These are phyloP conservation scores for Powellomyces hirtus DNA, from an alignment of 192 early-diverging fungal genomes.

Conservation along the genomic window DNA sequence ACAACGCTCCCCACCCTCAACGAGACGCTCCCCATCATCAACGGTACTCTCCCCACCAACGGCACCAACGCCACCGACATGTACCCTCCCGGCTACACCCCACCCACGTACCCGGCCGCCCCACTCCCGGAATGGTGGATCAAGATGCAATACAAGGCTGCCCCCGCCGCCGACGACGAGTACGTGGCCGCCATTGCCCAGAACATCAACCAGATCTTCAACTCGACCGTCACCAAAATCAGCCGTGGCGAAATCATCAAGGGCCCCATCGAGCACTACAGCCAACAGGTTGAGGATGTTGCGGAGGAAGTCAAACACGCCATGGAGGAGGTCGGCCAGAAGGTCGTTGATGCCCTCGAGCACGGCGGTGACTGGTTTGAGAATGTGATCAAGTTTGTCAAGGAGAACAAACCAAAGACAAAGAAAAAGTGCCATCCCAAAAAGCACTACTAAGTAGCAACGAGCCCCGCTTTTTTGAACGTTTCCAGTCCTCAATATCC, in stretches of 20 bases:
- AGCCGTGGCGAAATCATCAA: background rate
- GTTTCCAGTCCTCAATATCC: no score
- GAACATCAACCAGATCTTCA: background rate
- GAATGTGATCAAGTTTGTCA: no score
- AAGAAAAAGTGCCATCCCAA: no score
- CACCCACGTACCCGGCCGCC: slow-evolving; percentile 5
- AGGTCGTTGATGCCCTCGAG: background rate
- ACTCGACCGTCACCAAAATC: background rate
- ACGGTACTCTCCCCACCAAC: background rate
- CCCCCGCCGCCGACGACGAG: background rate
- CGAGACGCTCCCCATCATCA: background rate
- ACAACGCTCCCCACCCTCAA: background rate
- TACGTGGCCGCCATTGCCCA: background rate
- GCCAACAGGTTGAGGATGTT: background rate
- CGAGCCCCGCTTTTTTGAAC: no score
- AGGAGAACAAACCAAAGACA: no score
- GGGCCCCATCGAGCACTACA: background rate
- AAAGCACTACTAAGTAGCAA: no score
- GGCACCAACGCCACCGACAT: background rate
- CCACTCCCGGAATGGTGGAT: slow-evolving; percentile 18
- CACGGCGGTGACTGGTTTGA: slow-evolving; percentile 1
- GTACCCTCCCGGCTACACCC: slow-evolving; percentile 5
- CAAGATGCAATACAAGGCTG: slow-evolving; percentile 5
- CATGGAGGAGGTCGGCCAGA: background rate
- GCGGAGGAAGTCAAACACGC: background rate